phyloP scores from a whole-genome alignment of 208 protist genomes.

The Acanthamoeba polyphaga region DNA sequence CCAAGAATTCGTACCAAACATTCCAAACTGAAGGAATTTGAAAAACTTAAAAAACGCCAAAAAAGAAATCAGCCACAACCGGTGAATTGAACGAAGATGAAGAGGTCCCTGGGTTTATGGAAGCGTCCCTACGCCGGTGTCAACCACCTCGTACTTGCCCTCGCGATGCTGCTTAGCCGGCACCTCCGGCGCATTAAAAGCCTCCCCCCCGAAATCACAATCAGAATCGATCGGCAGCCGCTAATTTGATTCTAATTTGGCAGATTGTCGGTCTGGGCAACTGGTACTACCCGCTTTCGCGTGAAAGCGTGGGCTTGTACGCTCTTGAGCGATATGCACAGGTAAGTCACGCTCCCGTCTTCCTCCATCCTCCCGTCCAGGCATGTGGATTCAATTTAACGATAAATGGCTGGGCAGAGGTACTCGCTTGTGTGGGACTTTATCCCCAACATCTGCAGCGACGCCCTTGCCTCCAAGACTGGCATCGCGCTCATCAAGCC shows the following conservation, averaged over 20 bases:
- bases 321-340: slow-evolving; percentile 35
- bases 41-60: background rate
- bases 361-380: background rate
- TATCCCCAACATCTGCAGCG: slow-evolving; percentile 48
- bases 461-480: slow-evolving; percentile 27
- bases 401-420: background rate
- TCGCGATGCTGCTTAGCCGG: background rate
- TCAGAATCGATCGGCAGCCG: background rate
- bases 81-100: background rate
- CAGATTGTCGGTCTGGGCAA: slow-evolving; percentile 57
- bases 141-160: background rate
- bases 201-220: background rate
- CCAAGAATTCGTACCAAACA: too few relatives aligned
- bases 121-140: slow-evolving; percentile 23
- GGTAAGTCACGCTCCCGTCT: too few relatives aligned
- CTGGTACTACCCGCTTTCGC: slow-evolving; percentile 12
- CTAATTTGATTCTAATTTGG: background rate
- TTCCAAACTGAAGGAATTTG: background rate
- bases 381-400: background rate
- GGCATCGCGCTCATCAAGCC: slow-evolving; percentile 26
- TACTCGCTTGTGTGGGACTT: slow-evolving; percentile 35
- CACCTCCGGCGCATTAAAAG: background rate
- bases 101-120: slow-evolving; percentile 4
- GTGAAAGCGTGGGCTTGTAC: slow-evolving; percentile 25
- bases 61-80: background rate